Percentiles rank a stretch among this genome's conserved stretches.
These are phyloP conservation scores for Umbilicus rupestris DNA, from an alignment of 164 flowering plant species.

Conservation along the genomic window DNA sequence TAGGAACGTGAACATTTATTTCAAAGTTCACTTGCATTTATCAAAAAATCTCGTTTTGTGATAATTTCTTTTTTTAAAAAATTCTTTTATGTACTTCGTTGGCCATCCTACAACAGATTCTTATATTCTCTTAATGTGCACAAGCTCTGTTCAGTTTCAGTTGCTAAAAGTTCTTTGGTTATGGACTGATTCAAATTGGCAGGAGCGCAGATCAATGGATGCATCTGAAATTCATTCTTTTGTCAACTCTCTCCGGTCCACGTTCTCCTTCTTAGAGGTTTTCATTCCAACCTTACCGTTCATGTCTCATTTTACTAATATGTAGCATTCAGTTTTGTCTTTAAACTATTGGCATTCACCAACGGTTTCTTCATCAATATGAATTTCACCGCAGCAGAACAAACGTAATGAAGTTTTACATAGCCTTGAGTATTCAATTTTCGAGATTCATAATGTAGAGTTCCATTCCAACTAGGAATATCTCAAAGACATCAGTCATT, in stretches of 20 bases:
- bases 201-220: constrained; percentile 78
- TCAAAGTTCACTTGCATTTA: neutral
- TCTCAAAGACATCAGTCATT: neutral
- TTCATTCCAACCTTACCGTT: constrained; percentile 2
- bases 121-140: neutral
- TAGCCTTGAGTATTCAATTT: neutral
- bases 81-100: neutral
- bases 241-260: constrained; percentile 64
- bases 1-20: neutral
- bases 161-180: neutral
- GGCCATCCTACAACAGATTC: neutral
- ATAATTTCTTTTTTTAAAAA: neutral
- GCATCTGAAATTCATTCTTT: constrained; percentile 51
- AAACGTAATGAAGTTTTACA: neutral
- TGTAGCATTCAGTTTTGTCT: neutral
- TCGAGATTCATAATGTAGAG: neutral
- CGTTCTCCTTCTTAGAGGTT: constrained; percentile 76
- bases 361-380: neutral
- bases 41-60: neutral
- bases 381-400: neutral
- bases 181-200: constrained; percentile 14
- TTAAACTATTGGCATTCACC: neutral
- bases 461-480: neutral
- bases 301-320: neutral
- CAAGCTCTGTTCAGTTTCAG: neutral